Conservation (phyloP, 495 filamentous ascomycete genomes). For the Podospora pseudoanserina region DNA sequence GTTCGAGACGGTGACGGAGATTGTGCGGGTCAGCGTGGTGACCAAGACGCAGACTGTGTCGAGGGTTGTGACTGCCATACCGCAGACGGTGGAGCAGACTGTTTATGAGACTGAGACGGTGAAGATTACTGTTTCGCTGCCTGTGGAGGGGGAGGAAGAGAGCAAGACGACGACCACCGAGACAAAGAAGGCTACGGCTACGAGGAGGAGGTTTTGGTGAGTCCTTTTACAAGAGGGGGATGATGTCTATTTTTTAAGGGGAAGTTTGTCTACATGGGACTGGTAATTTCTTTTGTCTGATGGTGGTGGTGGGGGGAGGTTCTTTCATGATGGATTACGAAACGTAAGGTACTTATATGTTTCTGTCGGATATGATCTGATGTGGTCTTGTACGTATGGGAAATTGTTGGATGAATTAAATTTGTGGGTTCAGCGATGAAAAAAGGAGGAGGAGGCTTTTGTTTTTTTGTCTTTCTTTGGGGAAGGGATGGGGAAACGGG, state of each 20-base stretch:
- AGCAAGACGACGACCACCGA: neutral
- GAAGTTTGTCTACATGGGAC: neutral
- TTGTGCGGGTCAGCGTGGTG: constrained; percentile 20
- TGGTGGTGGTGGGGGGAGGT: no score
- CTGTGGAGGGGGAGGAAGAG: constrained; percentile 12
- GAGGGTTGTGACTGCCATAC: constrained; percentile 22
- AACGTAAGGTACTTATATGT: no score
- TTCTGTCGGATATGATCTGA: no score
- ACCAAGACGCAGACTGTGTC: constrained; percentile 25
- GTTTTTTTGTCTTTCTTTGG: no score
- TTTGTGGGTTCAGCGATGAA: no score
- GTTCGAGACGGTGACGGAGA: constrained; percentile 32
- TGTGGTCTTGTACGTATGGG: no score
- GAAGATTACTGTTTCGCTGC: constrained; percentile 24
- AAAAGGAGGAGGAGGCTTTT: no score
- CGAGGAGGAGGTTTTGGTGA: constrained; percentile 9
- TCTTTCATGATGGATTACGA: no score
- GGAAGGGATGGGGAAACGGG: no score
- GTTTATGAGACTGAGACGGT: constrained; percentile 32
- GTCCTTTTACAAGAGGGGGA: neutral
- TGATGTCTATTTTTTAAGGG: neutral
- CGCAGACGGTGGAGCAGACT: constrained; percentile 27
- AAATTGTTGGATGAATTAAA: no score
- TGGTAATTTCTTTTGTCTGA: no score
- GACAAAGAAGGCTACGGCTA: constrained; percentile 3